Base-by-base conservation (phyloP, 1,139 yeast genomes). In the Magnusiomyces sp. region DNA sequence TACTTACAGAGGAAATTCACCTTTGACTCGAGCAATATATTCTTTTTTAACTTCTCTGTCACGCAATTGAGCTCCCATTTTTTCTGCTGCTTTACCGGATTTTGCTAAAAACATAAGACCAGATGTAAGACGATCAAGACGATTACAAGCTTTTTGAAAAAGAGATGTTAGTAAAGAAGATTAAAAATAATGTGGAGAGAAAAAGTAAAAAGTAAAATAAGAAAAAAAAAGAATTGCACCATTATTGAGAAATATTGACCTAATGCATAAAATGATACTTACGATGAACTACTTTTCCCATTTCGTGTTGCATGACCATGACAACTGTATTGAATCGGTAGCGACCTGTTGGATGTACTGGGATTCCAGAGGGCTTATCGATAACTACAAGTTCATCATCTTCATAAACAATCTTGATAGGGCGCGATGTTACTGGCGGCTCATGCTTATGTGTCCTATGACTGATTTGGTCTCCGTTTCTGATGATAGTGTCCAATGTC, bases 321-420 rank as follows among this genome's bases (percentile, higher is more conserved):
- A 95, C 87, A 14, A 90, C 79, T 0, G 96, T 80, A 63, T 92
- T 92, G 67, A 79, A 88, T 53, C 95, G 72, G 67, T 82, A 92
- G 52, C 97, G 71, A 0, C 98, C 99, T 0, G 97, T 85, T 1
- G 99, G 98, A 64, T 92, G 98, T 1, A 84, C 97, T 0, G 99
- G 97, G 2, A 92, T 78, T 0, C 98, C 97, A 2, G 95, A 78
- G 0, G 99, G 98, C 59, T 92, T 92, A 64, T 92, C 95, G 31
- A 94, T 84, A 1, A 86, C 96, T 6, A 92, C 74, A 34, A 89
- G 67, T 48, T 85, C 79, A 16, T 85, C 92, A 62, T 88, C 83
- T 62, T 89, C 90, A 62, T 75, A 79, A 0, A 92, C 90, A 40
- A 88, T 81, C 50, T 75, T 76, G 43, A 92, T 82, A 0, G 78